Base-by-base conservation (phyloP, 352 stramenopile genomes). In the Phytophthora sp. region DNA sequence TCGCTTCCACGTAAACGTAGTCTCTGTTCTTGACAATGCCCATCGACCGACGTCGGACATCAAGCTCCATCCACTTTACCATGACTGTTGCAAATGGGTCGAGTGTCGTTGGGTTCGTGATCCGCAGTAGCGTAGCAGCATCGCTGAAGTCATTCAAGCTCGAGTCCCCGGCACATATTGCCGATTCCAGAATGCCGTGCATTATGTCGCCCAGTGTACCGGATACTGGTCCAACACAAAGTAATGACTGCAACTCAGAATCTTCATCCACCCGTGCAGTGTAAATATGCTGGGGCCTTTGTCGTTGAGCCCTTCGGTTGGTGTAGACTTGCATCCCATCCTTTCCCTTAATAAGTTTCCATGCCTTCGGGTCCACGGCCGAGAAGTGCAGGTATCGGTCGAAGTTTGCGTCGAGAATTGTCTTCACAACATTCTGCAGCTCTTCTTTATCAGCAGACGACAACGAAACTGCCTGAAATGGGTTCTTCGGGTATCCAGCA, bases 1-100 rank as follows among this genome's bases (percentile, higher is more conserved):
- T 84, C 42, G 75, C 63, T 45, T 87, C 73, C 29, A 84, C 35
- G 51, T 82, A 84, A 16, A 87, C 49, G 39, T 67, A 80, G 57
- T 87, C 79, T 20, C 73, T 73, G 56, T 74, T 73, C 35, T 72
- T 66, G 51, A 77, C 49, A 7, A 84, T 57, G 13, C 64, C 67
- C 42, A 77, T 74, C 1, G 76, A 54, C 20, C 75, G 64, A 38
- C 80, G 63, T 29, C 63, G 72, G 20, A 70, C 38, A 51, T 75
- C 72, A 7, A 76, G 21, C 45, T 76, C 69, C 45, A 69, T 66
- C 68, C 68, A 80, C 27, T 77, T 80, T 0, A 80, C 23, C n/a
- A 33, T 24, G 3, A 70, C 33, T 9, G 56, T 58, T 18, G 63
- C 55, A 36, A 82, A 86, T 13, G 80, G 77, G 1, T 84, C 62